phyloP scores from a whole-genome alignment of 2,329 filamentous ascomycete genomes.

The Fusarium sp. region DNA sequence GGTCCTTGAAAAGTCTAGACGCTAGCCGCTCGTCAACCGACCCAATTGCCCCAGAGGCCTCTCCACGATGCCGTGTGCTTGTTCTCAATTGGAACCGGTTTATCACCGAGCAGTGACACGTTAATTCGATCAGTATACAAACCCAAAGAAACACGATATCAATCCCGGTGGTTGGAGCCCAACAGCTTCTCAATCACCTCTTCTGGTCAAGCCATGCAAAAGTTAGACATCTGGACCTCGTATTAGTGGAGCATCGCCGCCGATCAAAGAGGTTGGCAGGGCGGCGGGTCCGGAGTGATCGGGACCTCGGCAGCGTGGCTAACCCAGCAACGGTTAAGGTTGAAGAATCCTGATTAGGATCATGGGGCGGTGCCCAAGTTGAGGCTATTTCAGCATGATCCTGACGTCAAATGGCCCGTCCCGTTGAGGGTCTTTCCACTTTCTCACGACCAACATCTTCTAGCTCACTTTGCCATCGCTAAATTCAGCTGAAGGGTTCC shows the following conservation, averaged over 20 bases:
- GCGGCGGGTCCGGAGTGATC: neutral
- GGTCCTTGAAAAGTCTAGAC: neutral
- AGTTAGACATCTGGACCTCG: neutral
- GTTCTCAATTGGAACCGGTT: neutral
- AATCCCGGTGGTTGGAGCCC: neutral
- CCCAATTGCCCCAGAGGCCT: neutral
- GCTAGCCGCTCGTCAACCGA: neutral
- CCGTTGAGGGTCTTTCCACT: neutral
- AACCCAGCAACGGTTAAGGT: constrained; percentile 4
- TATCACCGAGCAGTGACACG: neutral
- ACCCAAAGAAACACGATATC: neutral
- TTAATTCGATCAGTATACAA: neutral
- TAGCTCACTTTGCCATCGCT: neutral
- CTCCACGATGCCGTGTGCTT: neutral
- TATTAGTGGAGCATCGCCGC: neutral
- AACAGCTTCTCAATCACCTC: neutral
- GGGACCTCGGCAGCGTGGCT: constrained; percentile 1
- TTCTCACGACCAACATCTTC: neutral
- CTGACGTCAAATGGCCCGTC: constrained; percentile 10
- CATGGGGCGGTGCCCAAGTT: neutral
- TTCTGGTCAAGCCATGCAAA: neutral
- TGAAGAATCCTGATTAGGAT: neutral
- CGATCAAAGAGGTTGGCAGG: constrained; percentile 8
- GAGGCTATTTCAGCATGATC: constrained; percentile 5
- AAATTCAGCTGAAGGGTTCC: neutral